Percentiles rank a stretch among this genome's conserved stretches.
These are phyloP conservation scores for Backusella macrospora DNA, from an alignment of 192 early-diverging fungal genomes.

Conservation along the genomic window DNA sequence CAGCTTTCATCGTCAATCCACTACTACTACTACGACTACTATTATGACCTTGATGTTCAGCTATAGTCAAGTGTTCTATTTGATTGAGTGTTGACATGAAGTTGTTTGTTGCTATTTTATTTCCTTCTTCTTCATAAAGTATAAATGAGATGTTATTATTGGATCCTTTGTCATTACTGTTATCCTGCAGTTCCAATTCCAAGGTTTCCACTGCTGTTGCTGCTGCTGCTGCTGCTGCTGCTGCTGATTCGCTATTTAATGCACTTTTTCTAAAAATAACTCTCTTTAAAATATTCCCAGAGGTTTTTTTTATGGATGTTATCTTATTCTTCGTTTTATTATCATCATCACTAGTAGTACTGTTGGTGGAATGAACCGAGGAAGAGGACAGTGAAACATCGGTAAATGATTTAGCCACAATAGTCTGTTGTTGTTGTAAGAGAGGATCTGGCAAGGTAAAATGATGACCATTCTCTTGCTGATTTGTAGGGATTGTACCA, in stretches of 20 bases:
- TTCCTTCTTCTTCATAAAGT: neutral
- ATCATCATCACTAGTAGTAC: neutral
- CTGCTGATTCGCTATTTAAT: neutral
- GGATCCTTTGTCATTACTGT: neutral
- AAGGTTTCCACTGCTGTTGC: neutral
- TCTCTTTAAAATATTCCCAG: neutral
- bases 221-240: neutral
- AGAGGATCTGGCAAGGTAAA: neutral
- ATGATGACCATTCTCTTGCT: no score
- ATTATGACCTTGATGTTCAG: no score
- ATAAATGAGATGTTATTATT: neutral
- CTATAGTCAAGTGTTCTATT: neutral
- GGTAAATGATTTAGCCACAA: neutral
- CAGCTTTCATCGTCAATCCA: neutral
- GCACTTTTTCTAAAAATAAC: slow-evolving; percentile 4
- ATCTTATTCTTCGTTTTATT: neutral
- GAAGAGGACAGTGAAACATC: neutral
- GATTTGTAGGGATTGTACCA: neutral
- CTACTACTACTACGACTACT: neutral
- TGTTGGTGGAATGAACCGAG: neutral
- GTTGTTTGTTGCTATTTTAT: neutral
- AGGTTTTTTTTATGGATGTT: neutral
- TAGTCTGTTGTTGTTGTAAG: neutral
- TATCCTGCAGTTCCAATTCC: neutral
- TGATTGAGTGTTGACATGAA: neutral